Evolutionary conservation across 208 protist species (phyloP), one percentile per base, ranked within the genome.

Genomic region (Trypanosoma avium): DNA sequence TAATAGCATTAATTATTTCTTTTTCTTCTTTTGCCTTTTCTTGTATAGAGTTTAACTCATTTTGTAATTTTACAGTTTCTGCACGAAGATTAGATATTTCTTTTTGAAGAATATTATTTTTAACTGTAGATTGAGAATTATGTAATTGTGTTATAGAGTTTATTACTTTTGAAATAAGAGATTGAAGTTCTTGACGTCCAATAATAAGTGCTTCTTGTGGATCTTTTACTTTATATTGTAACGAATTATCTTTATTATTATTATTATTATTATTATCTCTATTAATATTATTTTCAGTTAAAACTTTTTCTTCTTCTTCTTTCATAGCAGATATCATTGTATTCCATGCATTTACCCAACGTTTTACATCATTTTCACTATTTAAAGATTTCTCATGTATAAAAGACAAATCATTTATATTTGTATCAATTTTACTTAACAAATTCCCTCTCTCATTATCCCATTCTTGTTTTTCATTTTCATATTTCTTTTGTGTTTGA

Each of bases 171-270:
- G 32, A 17, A 15, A 69, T 36, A 40, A 69, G 45, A 5, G 30
- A 33, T 1, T 43, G 12, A 2, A 69, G 43, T 22, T 59, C 53
- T 17, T 22, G 7, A 22, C 6, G 38, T 55, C 42, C 62, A 46
- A 29, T 1, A 26, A 19, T n/a, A n/a, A 61, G 40, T 43, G 62
- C 62, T 21, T 69, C 53, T 1, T 61, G 29, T 29, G 54, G 53
- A 22, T 48, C 45, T 10, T 12, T 26, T 30, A 61, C 42, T 7
- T n/a, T 8, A 27, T 60, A 27, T 36, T 9, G n/a, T 6, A 13
- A 10, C 22, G 22, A 19, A 8, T 42, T 36, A 21, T 21, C 15
- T 30, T 67, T 36, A 10, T 22, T 48, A 7, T 4, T 33, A 26
- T 3, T 24, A 46, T 26, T 22, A 7, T 9, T 38, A 47, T 26